These are phyloP conservation scores for Artemisia tridentata DNA, from an alignment of 129 eudicot species.

Conservation along the genomic window DNA sequence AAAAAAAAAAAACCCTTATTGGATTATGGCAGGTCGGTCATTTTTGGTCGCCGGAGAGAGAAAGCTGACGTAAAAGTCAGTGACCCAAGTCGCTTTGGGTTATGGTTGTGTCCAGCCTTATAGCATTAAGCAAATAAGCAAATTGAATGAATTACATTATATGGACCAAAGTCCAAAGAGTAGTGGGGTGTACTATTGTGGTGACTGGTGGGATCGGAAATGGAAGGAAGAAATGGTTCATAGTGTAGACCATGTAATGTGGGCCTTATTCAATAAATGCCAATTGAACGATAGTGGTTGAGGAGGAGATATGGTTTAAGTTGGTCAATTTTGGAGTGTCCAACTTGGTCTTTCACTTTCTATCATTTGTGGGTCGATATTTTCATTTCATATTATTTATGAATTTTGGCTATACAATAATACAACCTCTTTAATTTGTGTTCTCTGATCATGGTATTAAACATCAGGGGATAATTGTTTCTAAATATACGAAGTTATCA, in stretches of 20 bases:
- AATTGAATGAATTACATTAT: background rate
- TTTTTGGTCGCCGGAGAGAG: too few relatives aligned
- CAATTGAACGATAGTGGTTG: conserved; percentile 15
- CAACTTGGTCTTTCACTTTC: conserved; percentile 11
- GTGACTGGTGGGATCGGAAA: conserved; percentile 23
- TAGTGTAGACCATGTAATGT: background rate
- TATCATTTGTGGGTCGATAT: conserved; percentile 3
- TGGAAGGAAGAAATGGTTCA: conserved; percentile 16
- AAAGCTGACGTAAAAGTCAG: too few relatives aligned
- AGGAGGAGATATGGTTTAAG: background rate
- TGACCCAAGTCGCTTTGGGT: too few relatives aligned
- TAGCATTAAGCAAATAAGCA: too few relatives aligned
- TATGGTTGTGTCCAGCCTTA: too few relatives aligned
- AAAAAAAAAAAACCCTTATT: too few relatives aligned
- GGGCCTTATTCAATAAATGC: conserved; percentile 19
- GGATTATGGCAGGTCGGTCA: too few relatives aligned
- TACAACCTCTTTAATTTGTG: background rate
- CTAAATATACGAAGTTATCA: too few relatives aligned
- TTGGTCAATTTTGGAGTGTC: conserved; percentile 18
- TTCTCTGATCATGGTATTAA: background rate
- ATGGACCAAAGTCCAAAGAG: background rate
- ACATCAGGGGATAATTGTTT: too few relatives aligned
- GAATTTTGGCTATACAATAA: too few relatives aligned
- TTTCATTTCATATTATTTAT: too few relatives aligned
- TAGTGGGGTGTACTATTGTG: background rate